These are phyloP conservation scores for Cryptococcus sp. DNA, from an alignment of 1,284 basidiomycete species.

Conservation along the genomic window DNA sequence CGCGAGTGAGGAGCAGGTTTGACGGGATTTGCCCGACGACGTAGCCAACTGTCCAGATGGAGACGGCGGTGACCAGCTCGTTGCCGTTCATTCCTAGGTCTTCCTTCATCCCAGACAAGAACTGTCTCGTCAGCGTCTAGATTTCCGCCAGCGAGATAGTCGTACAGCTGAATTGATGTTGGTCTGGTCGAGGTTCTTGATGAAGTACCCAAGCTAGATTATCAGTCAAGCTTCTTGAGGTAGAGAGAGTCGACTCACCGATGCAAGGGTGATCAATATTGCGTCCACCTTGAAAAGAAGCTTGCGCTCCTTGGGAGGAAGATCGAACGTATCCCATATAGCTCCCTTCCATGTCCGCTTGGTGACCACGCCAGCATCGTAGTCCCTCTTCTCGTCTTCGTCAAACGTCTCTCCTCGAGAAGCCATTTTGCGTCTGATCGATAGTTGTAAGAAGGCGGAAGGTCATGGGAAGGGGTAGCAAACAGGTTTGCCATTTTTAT, in stretches of 20 bases:
- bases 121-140: constrained; percentile 13
- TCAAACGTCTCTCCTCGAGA: too few relatives aligned
- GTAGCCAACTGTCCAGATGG: constrained; percentile 40
- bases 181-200: constrained; percentile 33
- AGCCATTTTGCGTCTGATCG: too few relatives aligned
- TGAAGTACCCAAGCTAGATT: constrained; percentile 31
- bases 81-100: constrained; percentile 65
- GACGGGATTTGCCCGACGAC: constrained; percentile 37
- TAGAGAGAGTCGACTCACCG: constrained; percentile 14
- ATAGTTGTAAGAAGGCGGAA: too few relatives aligned
- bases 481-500: too few relatives aligned
- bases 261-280: constrained; percentile 33
- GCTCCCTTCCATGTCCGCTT: constrained; percentile 20
- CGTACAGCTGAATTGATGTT: constrained; percentile 33
- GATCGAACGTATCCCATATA: constrained; percentile 39
- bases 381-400: neutral
- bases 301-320: constrained; percentile 25
- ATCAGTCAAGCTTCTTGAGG: too few relatives aligned
- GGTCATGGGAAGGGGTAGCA: too few relatives aligned
- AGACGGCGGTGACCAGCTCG: constrained; percentile 46
- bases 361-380: neutral
- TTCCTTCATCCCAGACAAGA: constrained; percentile 71
- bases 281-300: constrained; percentile 41
- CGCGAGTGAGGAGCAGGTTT: constrained; percentile 34
- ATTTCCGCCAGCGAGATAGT: constrained; percentile 29